A percentile compares a stretch with the other conserved stretches of the same genome.
phyloP scores from a whole-genome alignment of 169 alveolate genomes.

The Cyclospora cayetanensis region DNA sequence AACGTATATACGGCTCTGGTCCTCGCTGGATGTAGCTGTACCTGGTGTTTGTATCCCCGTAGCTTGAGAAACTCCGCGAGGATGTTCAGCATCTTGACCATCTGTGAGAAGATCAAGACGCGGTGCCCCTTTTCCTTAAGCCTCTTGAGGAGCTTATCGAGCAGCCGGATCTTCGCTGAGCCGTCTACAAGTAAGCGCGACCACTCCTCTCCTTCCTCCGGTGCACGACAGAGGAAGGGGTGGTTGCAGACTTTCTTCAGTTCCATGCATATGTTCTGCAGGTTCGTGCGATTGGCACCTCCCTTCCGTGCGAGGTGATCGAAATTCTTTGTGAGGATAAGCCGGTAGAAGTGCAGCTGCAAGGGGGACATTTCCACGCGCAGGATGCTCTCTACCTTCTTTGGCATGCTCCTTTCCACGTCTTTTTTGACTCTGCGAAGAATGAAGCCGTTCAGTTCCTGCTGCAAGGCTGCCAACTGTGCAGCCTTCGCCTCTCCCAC shows the following conservation, averaged over 20 bases:
- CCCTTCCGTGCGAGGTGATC: conserved; percentile 88
- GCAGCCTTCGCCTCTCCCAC: conserved; percentile 89
- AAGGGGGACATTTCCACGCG: conserved; percentile 92
- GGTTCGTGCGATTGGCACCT: conserved; percentile 90
- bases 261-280: conserved; percentile 94
- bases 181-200: conserved; percentile 8
- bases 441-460: conserved; percentile 88
- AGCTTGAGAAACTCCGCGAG: conserved; percentile 89
- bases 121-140: conserved; percentile 90
- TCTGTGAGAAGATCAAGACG: conserved; percentile 93
- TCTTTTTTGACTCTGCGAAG: conserved; percentile 91
- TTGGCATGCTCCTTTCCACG: conserved; percentile 91
- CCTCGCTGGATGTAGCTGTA: background rate
- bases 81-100: conserved; percentile 93
- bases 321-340: conserved; percentile 88
- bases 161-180: conserved; percentile 93
- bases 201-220: conserved; percentile 86
- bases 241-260: conserved; percentile 98
- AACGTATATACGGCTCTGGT: too few species aligned
- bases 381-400: conserved; percentile 90
- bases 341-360: conserved; percentile 88
- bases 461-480: conserved; percentile 84
- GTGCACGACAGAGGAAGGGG: conserved; percentile 96
- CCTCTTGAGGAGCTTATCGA: conserved; percentile 93
- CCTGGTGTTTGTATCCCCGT: conserved; percentile 93